Evolutionary conservation across 2,329 filamentous ascomycete genomes (phyloP).

Genomic region (Colletotrichum siamense): DNA sequence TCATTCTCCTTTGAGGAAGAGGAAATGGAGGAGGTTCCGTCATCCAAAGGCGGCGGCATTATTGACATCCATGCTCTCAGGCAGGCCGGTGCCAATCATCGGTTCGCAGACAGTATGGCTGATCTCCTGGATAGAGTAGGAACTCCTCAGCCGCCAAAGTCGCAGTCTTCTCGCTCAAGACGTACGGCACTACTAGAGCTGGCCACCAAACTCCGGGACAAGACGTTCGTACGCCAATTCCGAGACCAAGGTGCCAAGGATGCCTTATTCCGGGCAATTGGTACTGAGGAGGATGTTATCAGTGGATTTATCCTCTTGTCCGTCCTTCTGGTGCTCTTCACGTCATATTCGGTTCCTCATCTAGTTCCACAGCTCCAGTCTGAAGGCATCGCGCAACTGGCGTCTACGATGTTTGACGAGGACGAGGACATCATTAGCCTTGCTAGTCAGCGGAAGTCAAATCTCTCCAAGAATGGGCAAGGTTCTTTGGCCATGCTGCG

Average conservation of each 20-base stretch:
- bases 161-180: conserved; percentile 55
- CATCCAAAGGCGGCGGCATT: conserved; percentile 54
- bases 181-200: conserved; percentile 66
- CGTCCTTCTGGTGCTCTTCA: conserved; percentile 67
- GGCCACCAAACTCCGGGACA: conserved; percentile 63
- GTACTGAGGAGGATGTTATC: conserved; percentile 63
- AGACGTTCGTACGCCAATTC: conserved; percentile 72
- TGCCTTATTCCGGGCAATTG: conserved; percentile 68
- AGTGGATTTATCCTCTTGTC: conserved; percentile 69
- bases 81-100: conserved; percentile 70
- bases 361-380: conserved; percentile 61
- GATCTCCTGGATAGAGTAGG: conserved; percentile 68
- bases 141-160: conserved; percentile 48
- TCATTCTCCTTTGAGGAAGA: conserved; percentile 44
- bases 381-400: conserved; percentile 58
- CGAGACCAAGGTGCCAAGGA: conserved; percentile 76
- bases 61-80: conserved; percentile 70
- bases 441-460: conserved; percentile 69
- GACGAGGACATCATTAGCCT: conserved; percentile 63
- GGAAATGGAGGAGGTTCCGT: conserved; percentile 45
- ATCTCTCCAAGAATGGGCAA: conserved; percentile 71
- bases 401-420: conserved; percentile 59
- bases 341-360: conserved; percentile 64
- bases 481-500: conserved; percentile 61
- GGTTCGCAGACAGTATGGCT: conserved; percentile 70